These are phyloP conservation scores for Gnomoniopsis smithogilvyi DNA, from an alignment of 2,329 filamentous ascomycete species.

Conservation along the genomic window DNA sequence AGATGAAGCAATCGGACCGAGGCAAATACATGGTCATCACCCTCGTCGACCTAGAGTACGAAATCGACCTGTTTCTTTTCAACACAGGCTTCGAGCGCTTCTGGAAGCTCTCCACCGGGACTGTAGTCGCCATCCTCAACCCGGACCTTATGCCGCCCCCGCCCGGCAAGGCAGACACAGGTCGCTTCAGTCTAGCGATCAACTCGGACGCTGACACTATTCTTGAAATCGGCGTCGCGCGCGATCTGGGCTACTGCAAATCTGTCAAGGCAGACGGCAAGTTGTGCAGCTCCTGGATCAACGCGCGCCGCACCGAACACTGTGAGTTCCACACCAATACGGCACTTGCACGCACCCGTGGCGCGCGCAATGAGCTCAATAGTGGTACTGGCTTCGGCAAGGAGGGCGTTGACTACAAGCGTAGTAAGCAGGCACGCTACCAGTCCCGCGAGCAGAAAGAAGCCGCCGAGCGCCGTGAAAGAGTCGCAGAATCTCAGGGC, in stretches of 20 bases:
- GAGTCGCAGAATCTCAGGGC: constrained; percentile 21
- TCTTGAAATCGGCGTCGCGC: constrained; percentile 79
- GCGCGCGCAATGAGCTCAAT: constrained; percentile 76
- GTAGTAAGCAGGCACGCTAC: constrained; percentile 22
- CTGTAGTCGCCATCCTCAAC: constrained; percentile 87
- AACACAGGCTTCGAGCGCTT: constrained; percentile 86
- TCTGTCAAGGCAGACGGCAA: constrained; percentile 80
- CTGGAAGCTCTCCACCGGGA: constrained; percentile 92
- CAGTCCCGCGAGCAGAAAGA: constrained; percentile 22
- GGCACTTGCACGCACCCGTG: constrained; percentile 65
- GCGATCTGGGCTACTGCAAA: constrained; percentile 88
- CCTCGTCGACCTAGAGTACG: constrained; percentile 84
- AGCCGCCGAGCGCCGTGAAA: constrained; percentile 25
- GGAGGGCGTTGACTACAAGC: constrained; percentile 10
- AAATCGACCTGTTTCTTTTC: constrained; percentile 90
- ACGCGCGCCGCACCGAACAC: constrained; percentile 80
- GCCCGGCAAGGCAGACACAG: constrained; percentile 69
- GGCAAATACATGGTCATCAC: constrained; percentile 93
- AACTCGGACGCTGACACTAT: constrained; percentile 85
- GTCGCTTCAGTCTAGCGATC: constrained; percentile 80
- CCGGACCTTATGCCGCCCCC: constrained; percentile 87
- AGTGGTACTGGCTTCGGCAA: constrained; percentile 40
- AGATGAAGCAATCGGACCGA: constrained; percentile 51
- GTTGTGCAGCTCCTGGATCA: constrained; percentile 79
- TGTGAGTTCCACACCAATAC: constrained; percentile 92